phyloP scores from a whole-genome alignment of 768 basidiomycete genomes.

The Hygrocybe coccinea region DNA sequence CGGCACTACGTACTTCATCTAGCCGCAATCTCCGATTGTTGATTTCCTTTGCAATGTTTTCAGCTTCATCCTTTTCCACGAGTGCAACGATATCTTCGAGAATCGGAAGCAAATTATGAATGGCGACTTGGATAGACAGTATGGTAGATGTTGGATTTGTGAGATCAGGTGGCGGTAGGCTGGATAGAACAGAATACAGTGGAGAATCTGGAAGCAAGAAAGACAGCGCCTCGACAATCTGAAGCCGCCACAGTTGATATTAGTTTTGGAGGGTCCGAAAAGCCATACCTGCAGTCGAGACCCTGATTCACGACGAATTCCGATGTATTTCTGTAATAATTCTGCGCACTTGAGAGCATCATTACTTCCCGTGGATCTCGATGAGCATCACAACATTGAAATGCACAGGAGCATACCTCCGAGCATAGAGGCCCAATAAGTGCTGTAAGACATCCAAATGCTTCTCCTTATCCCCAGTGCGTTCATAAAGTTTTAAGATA shows the following conservation, averaged over 20 bases:
- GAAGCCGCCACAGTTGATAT: conserved; percentile 3
- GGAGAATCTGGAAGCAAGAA: conserved; percentile 73
- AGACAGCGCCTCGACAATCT: conserved; percentile 66
- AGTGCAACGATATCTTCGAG: conserved; percentile 68
- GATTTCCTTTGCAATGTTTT: conserved; percentile 58
- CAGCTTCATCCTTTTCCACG: conserved; percentile 59
- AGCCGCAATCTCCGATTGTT: conserved; percentile 75
- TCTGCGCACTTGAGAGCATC: conserved; percentile 81
- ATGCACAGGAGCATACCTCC: conserved; percentile 42
- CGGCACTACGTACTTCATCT: conserved; percentile 51
- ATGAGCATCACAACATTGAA: not conserved
- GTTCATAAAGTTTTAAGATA: conserved; percentile 67
- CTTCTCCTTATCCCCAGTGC: conserved; percentile 52
- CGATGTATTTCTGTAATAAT: conserved; percentile 69
- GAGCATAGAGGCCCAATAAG: conserved; percentile 54
- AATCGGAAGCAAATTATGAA: conserved; percentile 65
- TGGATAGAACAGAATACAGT: conserved; percentile 54
- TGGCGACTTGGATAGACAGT: conserved; percentile 51
- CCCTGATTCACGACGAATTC: conserved; percentile 56
- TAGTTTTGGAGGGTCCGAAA: not conserved
- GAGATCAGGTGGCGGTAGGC: conserved; percentile 69
- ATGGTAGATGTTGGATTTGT: conserved; percentile 64
- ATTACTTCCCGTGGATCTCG: conserved; percentile 38
- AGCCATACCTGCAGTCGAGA: conserved; percentile 49
- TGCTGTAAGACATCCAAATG: conserved; percentile 49